Evolutionary conservation across 495 filamentous ascomycete species (phyloP), one percentile per base, ranked within the genome.

Genomic region (Aspergillus egyptiacus): DNA sequence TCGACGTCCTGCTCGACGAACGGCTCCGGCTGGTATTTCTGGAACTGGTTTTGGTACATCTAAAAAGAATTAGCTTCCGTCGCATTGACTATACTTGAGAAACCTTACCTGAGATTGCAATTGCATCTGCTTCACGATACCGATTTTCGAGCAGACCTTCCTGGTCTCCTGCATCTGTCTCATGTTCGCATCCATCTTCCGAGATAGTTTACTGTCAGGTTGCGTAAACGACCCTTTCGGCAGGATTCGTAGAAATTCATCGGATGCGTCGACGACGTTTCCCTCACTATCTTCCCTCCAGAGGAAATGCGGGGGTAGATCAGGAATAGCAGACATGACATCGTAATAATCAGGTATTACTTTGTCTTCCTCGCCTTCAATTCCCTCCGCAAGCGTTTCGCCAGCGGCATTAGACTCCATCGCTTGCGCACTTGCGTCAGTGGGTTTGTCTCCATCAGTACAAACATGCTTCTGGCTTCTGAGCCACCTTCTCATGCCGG

Each of bases 101-200:
- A 22, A 0, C 23, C 58, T 55, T 81, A 91, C 90, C 80, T 96
- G 93, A 36, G 90, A 85, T 60, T 99, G 94, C 24, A 96, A 74
- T 64, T 97, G 94, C 93, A 99, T 99, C 71, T 99, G 93, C 74
- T 97, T 99, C 62, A 99, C 90, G 50, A 99, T 85, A 23, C 87
- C 83, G 60, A 97, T 91, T 66, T 97, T 97, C 2, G 89, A 90
- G 62, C 87, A 94, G 9, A 99, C 78, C 64, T 96, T 97, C 56
- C 94, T 76, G 0, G 93, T 97, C 50, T 96, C 91, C 64, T 99
- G 93, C 83, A 97, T 89, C 60, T 96, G 90, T 31, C 80, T 79
- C 72, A 97, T 85, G 57, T 99, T 99, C 42, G 81, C 81, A 51
- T 95, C 86, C 59, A 99, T 79, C 62, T 82, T 91, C 42, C 75